phyloP scores from a whole-genome alignment of 345 rosid genomes.

The Trapa bicornis region DNA sequence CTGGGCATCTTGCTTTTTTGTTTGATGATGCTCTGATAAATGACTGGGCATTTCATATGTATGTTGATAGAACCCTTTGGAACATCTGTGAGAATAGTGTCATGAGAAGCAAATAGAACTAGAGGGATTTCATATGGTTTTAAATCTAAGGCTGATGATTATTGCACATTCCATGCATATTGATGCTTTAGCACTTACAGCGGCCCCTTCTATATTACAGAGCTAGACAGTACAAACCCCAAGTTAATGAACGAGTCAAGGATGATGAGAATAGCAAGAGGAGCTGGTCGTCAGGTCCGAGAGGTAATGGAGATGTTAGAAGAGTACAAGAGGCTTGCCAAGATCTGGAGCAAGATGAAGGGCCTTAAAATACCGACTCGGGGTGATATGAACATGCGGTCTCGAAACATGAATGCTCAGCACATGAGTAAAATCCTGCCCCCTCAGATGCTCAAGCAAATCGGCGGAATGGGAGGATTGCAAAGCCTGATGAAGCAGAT shows the following conservation, averaged over 20 bases:
- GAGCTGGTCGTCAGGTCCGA: slow-evolving; percentile 53
- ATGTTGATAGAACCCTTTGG: background rate
- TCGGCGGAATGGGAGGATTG: slow-evolving; percentile 87
- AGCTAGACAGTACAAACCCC: slow-evolving; percentile 74
- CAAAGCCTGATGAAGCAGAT: slow-evolving; percentile 81
- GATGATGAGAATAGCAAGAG: slow-evolving; percentile 73
- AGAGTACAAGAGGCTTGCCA: slow-evolving; percentile 79
- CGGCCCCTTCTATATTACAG: slow-evolving; percentile 18
- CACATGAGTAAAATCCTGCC: slow-evolving; percentile 83
- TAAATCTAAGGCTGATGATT: background rate
- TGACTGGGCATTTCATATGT: background rate
- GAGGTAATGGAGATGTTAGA: slow-evolving; percentile 88
- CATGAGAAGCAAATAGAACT: background rate
- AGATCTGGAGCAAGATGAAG: slow-evolving; percentile 73
- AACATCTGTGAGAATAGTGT: background rate
- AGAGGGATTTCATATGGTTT: background rate
- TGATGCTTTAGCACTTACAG: background rate
- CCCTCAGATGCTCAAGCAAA: slow-evolving; percentile 70
- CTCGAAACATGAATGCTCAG: slow-evolving; percentile 77
- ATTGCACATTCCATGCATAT: too few relatives aligned
- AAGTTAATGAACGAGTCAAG: slow-evolving; percentile 67
- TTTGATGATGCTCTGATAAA: background rate
- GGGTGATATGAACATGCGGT: slow-evolving; percentile 73
- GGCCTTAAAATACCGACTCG: slow-evolving; percentile 80
- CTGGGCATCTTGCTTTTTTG: background rate